A percentile compares a stretch with the other conserved stretches of the same genome.
Conservation (phyloP, 345 rosid genomes). For the Syzygium jambos region DNA sequence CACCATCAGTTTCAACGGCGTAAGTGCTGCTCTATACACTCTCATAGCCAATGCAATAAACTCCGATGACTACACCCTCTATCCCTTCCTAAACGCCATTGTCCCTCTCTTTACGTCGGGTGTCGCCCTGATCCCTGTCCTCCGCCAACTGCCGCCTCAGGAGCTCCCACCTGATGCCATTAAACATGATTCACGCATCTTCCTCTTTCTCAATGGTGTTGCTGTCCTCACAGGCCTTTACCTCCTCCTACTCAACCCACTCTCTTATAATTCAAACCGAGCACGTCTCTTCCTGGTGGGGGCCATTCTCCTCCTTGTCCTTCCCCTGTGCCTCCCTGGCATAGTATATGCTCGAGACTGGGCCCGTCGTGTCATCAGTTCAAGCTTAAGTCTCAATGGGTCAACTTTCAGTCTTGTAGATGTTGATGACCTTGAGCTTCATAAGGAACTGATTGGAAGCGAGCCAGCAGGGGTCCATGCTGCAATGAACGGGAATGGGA, state of each 20-base stretch:
- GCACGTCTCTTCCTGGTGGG: conserved; percentile 48
- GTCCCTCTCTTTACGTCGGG: conserved; percentile 43
- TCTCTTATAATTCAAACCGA: conserved; percentile 15
- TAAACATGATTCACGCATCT: conserved; percentile 34
- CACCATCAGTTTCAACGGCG: conserved; percentile 64
- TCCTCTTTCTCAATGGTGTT: conserved; percentile 37
- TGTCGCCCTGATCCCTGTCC: conserved; percentile 44
- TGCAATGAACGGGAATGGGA: background rate
- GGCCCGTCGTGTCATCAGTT: conserved; percentile 13
- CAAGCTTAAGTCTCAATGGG: conserved; percentile 6
- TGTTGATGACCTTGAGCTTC: conserved; percentile 39
- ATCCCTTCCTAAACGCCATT: conserved; percentile 51
- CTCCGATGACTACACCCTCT: conserved; percentile 29
- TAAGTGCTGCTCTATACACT: conserved; percentile 68
- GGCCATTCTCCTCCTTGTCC: conserved; percentile 35
- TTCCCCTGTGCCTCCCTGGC: conserved; percentile 60
- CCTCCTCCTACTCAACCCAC: conserved; percentile 46
- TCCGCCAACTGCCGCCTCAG: conserved; percentile 33
- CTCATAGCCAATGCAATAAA: conserved; percentile 54
- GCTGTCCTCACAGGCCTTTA: conserved; percentile 66
- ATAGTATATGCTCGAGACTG: conserved; percentile 43
- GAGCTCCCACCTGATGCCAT: conserved; percentile 14
- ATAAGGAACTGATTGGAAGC: conserved; percentile 28
- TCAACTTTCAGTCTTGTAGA: conserved; percentile 35
- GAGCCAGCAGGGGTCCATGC: background rate